phyloP scores from a whole-genome alignment of 108 stramenopile genomes.

The Skeletonema tropicum region DNA sequence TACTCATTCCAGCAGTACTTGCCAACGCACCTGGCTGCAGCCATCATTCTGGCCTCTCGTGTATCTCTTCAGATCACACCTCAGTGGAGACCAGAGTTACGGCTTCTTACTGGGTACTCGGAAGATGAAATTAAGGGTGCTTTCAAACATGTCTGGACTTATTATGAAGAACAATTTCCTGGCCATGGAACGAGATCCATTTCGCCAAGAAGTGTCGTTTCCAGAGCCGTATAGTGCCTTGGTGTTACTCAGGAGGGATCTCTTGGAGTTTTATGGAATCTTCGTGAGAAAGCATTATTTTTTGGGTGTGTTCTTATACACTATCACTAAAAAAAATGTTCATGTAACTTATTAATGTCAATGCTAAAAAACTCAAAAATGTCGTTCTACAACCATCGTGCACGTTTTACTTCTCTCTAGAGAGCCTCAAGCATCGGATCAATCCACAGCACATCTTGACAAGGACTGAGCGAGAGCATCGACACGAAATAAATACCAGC shows the following conservation, averaged over 20 bases:
- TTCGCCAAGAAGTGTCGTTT: slow-evolving; percentile 77
- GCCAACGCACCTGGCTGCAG: slow-evolving; percentile 86
- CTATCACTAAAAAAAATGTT: background rate
- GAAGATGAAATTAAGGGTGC: slow-evolving; percentile 69
- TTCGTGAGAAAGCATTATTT: slow-evolving; percentile 7
- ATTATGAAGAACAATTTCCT: slow-evolving; percentile 92
- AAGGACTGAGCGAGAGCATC: too few relatives aligned
- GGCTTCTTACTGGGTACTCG: slow-evolving; percentile 74
- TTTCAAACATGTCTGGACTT: slow-evolving; percentile 86
- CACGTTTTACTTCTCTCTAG: too few relatives aligned
- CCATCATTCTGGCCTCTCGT: slow-evolving; percentile 80
- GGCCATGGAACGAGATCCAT: slow-evolving; percentile 83
- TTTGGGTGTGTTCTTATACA: slow-evolving; percentile 11
- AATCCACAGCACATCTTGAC: too few relatives aligned
- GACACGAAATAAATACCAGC: too few relatives aligned
- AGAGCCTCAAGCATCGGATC: too few relatives aligned
- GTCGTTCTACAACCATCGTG: too few relatives aligned
- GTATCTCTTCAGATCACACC: slow-evolving; percentile 83
- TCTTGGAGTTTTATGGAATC: background rate
- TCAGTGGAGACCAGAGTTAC: slow-evolving; percentile 79
- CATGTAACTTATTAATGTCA: slow-evolving; percentile 10
- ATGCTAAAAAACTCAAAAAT: background rate
- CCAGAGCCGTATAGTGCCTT: slow-evolving; percentile 1
- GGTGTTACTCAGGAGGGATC: background rate
- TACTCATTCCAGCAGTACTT: slow-evolving; percentile 89